Conservation (phyloP, 192 early-diverging fungal genomes). For the Neocallimastix lanati region DNA sequence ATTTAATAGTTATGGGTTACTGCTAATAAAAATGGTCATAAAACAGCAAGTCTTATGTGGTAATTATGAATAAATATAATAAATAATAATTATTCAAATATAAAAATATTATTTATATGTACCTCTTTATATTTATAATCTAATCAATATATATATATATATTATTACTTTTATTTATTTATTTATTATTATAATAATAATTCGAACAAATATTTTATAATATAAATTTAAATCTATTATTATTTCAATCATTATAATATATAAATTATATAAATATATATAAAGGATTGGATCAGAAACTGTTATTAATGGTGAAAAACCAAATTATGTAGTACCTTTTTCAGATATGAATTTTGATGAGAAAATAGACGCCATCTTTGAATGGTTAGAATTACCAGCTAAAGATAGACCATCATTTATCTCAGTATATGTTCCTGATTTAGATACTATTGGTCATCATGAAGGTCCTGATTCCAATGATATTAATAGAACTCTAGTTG, state of each 20-base stretch:
- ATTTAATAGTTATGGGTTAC: constrained; percentile 60
- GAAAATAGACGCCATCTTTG: constrained; percentile 38
- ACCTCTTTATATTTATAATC: too few relatives aligned
- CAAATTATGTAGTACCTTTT: constrained; percentile 28
- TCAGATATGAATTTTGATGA: constrained; percentile 14
- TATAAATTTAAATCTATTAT: too few relatives aligned
- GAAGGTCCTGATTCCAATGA: constrained; percentile 38
- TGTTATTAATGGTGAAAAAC: constrained; percentile 4
- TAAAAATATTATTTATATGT: too few relatives aligned
- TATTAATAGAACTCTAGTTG: background rate
- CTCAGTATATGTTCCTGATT: constrained; percentile 58
- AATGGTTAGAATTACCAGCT: constrained; percentile 63
- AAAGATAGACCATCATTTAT: constrained; percentile 52
- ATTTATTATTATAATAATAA: too few relatives aligned
- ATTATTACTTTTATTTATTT: too few relatives aligned
- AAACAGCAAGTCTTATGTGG: constrained; percentile 73
- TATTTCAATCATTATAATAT: too few relatives aligned
- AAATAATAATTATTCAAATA: too few relatives aligned
- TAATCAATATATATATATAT: too few relatives aligned
- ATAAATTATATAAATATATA: too few relatives aligned
- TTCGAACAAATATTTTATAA: too few relatives aligned
- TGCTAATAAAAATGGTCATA: constrained; percentile 43
- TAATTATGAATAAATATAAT: constrained; percentile 2
- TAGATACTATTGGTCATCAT: constrained; percentile 59
- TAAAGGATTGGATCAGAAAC: background rate